phyloP scores from a whole-genome alignment of 2,329 filamentous ascomycete species.

The Pseudohalonectria lignicola region DNA sequence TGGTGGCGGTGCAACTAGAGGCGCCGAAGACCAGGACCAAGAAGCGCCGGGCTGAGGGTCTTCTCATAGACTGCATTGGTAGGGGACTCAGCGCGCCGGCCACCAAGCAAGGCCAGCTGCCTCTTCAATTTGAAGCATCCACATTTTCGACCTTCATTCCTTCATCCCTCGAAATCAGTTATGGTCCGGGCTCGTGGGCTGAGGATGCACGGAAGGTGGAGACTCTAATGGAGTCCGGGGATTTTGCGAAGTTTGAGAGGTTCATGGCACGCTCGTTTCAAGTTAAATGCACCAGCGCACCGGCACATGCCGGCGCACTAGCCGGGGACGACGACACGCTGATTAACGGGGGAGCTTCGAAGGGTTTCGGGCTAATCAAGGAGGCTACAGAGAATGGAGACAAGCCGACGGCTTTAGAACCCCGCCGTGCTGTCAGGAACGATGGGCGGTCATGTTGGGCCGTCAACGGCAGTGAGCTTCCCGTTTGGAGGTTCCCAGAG shows the following conservation, averaged over 20 bases:
- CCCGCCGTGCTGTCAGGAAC: background rate
- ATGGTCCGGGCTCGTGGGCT: conserved; percentile 1
- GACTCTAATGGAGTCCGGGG: conserved; percentile 29
- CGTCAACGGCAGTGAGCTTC: background rate
- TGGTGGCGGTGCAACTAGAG: conserved; percentile 62
- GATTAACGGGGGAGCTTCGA: too few relatives aligned
- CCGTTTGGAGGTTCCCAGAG: conserved; percentile 7
- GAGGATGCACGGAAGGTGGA: conserved; percentile 36
- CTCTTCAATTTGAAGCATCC: conserved; percentile 13
- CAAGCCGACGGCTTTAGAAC: background rate
- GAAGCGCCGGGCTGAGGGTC: conserved; percentile 45
- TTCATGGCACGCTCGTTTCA: conserved; percentile 7
- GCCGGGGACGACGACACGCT: background rate
- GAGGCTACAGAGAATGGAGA: too few relatives aligned
- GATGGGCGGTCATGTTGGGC: background rate
- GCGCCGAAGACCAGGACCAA: conserved; percentile 43
- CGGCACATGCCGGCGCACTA: background rate
- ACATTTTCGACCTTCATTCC: conserved; percentile 17
- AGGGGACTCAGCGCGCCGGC: conserved; percentile 36
- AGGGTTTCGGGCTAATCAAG: too few relatives aligned
- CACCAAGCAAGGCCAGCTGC: background rate
- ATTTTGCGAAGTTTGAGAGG: conserved; percentile 37
- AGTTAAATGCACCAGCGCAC: background rate
- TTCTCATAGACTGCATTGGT: conserved; percentile 65
- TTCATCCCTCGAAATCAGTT: conserved; percentile 1